Base-by-base conservation (phyloP, 2,329 filamentous ascomycete genomes). In the Penicillium expansum region DNA sequence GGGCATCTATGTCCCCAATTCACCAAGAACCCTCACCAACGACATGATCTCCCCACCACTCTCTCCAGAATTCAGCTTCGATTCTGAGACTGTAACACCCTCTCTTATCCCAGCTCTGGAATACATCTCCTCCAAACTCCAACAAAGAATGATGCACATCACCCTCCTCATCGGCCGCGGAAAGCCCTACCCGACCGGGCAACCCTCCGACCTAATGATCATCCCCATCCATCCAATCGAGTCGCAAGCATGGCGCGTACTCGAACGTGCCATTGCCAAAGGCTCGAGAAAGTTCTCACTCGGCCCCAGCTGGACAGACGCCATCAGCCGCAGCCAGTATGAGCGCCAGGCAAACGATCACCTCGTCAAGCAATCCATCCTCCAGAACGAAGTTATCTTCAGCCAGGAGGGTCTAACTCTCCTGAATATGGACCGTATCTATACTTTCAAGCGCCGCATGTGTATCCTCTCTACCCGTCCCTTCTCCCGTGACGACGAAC, bases 371-470 rank as follows among this genome's bases (percentile, higher is more conserved):
- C 75, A 76, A 56, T 77, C 76, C 7, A 72, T 78, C 39, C 60
- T 75, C 38, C 76, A 79, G 57, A 76, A 77, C 54, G 75, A 78
- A 52, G 71, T 78, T 33, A 66, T 78, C 33, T 77, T 77, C 65
- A 75, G 71, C 54, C 72, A 74, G 43, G 76, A 79, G 57, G 76
- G 76, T 2, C 63, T 79, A 33, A 77, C 76, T 0, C 60, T 79
- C 8, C 67, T 79, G 11, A 77, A 73, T 52, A 74, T 78, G 60
- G 76, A 79, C 63, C 74, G 76, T 38, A 74, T 78, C 55, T 77
- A 77, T 55, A 77, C 72, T 14, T 71, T 79, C 59, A 79, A 79
- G 57, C 74, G 73, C 30, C 67, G 74, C 16, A 69, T 79, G 8
- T 75, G 71, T 55, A 68, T 74, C 6, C 67, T 78, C 13, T 75